Evolutionary conservation across 2,329 filamentous ascomycete species (phyloP), one percentile per base, ranked within the genome.

Genomic region (Cladosporium austrohemisphaericum): DNA sequence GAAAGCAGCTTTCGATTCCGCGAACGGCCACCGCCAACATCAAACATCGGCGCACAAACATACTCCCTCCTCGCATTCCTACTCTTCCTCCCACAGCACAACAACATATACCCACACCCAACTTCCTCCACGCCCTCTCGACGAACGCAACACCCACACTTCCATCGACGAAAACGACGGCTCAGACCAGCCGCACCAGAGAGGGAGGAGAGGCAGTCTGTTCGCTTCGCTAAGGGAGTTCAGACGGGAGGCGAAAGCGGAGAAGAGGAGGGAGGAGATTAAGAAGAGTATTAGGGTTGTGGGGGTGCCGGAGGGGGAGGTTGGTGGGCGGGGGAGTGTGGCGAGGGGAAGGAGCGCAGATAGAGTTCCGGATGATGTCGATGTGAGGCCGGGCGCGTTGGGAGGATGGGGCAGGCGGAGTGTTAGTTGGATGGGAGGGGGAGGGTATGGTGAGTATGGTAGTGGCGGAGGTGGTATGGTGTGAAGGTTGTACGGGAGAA

Each of bases 251-350:
- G 49, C 47, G 20, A 57, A 46, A 44, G 62, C 59, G 26, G 54
- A 62, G 51, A 64, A 59, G 53, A 54, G 64, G 45, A 54, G 62
- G 40, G 56, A 59, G 49, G 61, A 65, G 22, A 49, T 67, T 49
- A 65, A 63, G 59, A 61, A 52, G 51, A 55, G 57, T 41, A 67
- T 67, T 41, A 56, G 52, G 41, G 56, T 66, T 40, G 57, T 65
- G 23, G 47, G 31, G 1, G 32, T 37, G 22, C 37, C 46, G 20
- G 46, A 33, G 19, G 36, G 20, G n/a, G 9, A 22, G 14, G 29
- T 13, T 26, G 31, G 29, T 35, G 43, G 10, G 3, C 13, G n/a
- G n/a, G 22, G 41, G 5, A n/a, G n/a, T 33, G 29, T 11, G 13
- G 19, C 20, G 5, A 29, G 33, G 18, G 44, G 44, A 9, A 22